Base-by-base conservation (phyloP, 1,284 basidiomycete species). In the Trichosporon asahii region DNA sequence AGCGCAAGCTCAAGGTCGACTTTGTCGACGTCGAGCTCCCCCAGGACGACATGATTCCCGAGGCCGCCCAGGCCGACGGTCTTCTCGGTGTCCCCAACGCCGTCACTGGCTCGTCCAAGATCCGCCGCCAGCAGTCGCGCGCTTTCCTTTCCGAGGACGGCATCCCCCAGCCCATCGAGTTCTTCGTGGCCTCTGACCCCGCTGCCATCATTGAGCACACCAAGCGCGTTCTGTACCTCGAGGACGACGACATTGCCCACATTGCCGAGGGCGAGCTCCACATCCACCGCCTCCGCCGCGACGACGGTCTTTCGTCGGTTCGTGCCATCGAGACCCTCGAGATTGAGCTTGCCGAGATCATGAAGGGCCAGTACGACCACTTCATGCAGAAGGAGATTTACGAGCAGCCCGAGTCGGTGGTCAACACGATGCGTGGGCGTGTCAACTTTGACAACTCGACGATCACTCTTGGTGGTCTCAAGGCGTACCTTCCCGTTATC, bases 321-420 rank as follows among this genome's bases (percentile, higher is more conserved):
- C 93, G 97, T 77, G 95, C 90, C 75, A 99, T 99, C 84, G 97
- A 99, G 87, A 98, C 95, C 18, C 90, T 99, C 79, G 97, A 99
- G 86, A 91, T 99, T 79, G 97, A 99, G 85, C 90, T 99, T 65
- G 97, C 96, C 44, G 97, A 97, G 79, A 99, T 99, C 86, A 99
- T 99, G 97, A 99, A 99, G 89, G 97, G 97, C 82, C 94, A 95
- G 84, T 99, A 98, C 83, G 94, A 96, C 83, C 95, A 97, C 85
- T 99, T 99, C 85, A 99, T 99, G 97, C 96, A 99, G 85, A 99
- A 99, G 87, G 97, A 99, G 85, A 99, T 99, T 80, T 99, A 97
- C 88, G 97, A 99, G 84, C 97, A 99, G 85, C 97, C 96, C 72
- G 97, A 99, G 82, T 98, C 95, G 64, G 97, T 99, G 76, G 94